phyloP scores from a whole-genome alignment of 1,284 basidiomycete species.

The Mrakiaceae sp. region DNA sequence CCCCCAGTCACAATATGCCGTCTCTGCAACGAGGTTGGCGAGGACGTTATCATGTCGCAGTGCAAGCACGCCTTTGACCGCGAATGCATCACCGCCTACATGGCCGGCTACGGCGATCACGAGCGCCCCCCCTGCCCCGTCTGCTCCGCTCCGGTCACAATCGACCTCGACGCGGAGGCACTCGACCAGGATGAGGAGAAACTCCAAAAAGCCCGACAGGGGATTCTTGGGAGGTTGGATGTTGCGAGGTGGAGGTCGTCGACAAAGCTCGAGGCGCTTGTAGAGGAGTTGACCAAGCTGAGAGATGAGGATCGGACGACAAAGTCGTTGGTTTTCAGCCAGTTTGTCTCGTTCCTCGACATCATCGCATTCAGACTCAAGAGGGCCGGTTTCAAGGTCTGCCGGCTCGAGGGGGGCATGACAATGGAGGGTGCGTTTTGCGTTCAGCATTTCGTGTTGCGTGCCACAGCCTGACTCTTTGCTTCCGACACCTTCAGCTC shows the following conservation, averaged over 20 bases:
- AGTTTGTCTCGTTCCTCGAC: slow-evolving; percentile 69
- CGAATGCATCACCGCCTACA: slow-evolving; percentile 90
- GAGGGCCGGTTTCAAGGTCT: slow-evolving; percentile 79
- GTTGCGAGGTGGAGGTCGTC: slow-evolving; percentile 85
- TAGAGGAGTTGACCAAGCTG: slow-evolving; percentile 84
- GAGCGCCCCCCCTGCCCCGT: slow-evolving; percentile 83
- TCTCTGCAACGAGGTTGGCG: slow-evolving; percentile 88
- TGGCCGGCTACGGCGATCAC: slow-evolving; percentile 61
- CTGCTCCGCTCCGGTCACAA: slow-evolving; percentile 84
- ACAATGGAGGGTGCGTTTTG: slow-evolving; percentile 59
- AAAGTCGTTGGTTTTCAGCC: slow-evolving; percentile 93
- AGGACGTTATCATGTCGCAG: slow-evolving; percentile 88
- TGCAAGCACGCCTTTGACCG: slow-evolving; percentile 63
- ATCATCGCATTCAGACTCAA: slow-evolving; percentile 88
- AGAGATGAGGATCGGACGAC: slow-evolving; percentile 77
- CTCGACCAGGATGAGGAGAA: slow-evolving; percentile 64
- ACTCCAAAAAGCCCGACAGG: slow-evolving; percentile 59
- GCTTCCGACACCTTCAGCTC: not conserved
- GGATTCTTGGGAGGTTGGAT: slow-evolving; percentile 83
- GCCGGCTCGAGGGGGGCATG: slow-evolving; percentile 94
- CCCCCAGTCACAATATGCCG: slow-evolving; percentile 54
- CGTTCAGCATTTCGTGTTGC: slow-evolving; percentile 71
- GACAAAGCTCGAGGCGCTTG: slow-evolving; percentile 91
- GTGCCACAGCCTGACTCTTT: not conserved
- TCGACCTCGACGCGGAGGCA: slow-evolving; percentile 87